These are phyloP conservation scores for Wakefieldia striispora DNA, from an alignment of 768 basidiomycete species.

Conservation along the genomic window DNA sequence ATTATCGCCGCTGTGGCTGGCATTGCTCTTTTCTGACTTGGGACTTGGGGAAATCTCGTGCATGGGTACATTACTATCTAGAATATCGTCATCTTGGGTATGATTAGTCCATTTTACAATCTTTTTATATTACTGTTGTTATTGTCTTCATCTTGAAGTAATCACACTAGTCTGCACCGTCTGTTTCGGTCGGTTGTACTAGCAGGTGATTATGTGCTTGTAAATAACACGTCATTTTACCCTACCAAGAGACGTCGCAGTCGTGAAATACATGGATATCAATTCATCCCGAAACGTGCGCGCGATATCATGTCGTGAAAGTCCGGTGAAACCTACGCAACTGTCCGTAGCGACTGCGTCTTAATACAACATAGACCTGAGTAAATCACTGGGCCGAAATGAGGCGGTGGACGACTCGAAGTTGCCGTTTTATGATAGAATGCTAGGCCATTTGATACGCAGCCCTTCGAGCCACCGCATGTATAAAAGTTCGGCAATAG, in stretches of 20 bases:
- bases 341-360: not conserved
- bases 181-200: not conserved
- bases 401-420: not conserved
- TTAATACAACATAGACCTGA: conserved; percentile 1
- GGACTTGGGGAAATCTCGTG: not conserved
- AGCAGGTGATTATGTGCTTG: not conserved
- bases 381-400: not conserved
- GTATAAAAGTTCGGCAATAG: conserved; percentile 94
- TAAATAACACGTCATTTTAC: conserved; percentile 4
- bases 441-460: conserved; percentile 85
- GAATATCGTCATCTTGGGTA: conserved; percentile 1
- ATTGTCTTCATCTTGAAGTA: no score
- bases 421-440: conserved; percentile 36
- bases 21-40: conserved; percentile 20
- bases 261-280: conserved; percentile 11
- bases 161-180: not conserved
- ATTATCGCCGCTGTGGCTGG: conserved; percentile 22
- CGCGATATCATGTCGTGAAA: not conserved
- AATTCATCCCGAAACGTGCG: conserved; percentile 1
- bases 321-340: not conserved
- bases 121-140: not conserved
- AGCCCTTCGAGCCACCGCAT: conserved; percentile 95
- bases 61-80: conserved; percentile 13
- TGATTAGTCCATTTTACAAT: conserved; percentile 1
- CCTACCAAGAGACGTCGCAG: conserved; percentile 1